Conservation (phyloP, 768 basidiomycete genomes). For the Phylloporus sp. region DNA sequence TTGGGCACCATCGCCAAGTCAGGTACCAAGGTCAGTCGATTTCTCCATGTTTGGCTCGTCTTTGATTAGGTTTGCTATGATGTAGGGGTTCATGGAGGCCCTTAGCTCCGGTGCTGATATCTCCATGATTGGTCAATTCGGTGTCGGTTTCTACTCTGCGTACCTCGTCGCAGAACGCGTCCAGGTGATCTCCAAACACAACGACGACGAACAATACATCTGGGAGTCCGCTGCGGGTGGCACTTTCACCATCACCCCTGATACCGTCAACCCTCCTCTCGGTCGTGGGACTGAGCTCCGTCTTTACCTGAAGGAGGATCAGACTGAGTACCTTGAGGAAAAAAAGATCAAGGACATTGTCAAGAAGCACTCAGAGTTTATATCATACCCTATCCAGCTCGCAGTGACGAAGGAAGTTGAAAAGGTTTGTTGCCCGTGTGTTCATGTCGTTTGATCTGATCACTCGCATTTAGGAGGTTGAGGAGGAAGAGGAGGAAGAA, state of each 20-base stretch:
- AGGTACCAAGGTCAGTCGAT: slow-evolving; percentile 69
- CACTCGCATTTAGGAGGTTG: slow-evolving; percentile 61
- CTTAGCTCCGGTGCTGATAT: slow-evolving; percentile 85
- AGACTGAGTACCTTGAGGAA: slow-evolving; percentile 98
- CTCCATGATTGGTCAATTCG: slow-evolving; percentile 98
- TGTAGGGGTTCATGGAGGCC: slow-evolving; percentile 98
- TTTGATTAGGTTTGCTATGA: slow-evolving; percentile 10
- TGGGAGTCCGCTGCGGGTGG: slow-evolving; percentile 99
- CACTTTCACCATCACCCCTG: slow-evolving; percentile 97
- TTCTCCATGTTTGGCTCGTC: background rate
- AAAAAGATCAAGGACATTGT: slow-evolving; percentile 99
- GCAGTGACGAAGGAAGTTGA: slow-evolving; percentile 99
- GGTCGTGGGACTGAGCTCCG: slow-evolving; percentile 93
- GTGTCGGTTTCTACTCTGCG: slow-evolving; percentile 99
- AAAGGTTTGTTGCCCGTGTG: slow-evolving; percentile 59
- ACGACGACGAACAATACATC: slow-evolving; percentile 99
- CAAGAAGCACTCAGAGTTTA: slow-evolving; percentile 99
- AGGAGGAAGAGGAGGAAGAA: slow-evolving; percentile 78
- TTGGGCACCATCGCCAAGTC: slow-evolving; percentile 95
- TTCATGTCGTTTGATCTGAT: background rate
- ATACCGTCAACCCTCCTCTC: slow-evolving; percentile 84
- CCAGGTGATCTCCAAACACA: slow-evolving; percentile 99
- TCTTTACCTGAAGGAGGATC: slow-evolving; percentile 96
- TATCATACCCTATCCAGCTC: slow-evolving; percentile 98
- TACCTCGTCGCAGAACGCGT: slow-evolving; percentile 99